Evolutionary conservation across 2,329 filamentous ascomycete genomes (phyloP), one percentile per base, ranked within the genome.

Genomic region (Neocucurbitaria cava): DNA sequence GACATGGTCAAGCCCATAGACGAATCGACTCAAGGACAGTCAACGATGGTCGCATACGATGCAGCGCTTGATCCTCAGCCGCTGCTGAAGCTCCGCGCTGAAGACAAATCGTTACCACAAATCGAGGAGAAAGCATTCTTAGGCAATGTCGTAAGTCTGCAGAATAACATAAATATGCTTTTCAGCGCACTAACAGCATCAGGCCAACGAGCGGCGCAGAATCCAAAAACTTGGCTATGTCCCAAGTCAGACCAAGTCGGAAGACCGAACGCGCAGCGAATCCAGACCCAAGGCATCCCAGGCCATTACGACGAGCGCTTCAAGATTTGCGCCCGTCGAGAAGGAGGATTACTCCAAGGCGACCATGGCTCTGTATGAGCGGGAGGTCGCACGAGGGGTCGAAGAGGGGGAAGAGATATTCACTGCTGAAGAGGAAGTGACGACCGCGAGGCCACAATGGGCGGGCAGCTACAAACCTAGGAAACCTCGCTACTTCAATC

Each of bases 391-490:
- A 18, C 89, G 92, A 58, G 95, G 95, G 96, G 86, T 99, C 9
- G 87, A 89, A 57, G 95, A 98, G 70, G 92, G 96, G 68, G 95
- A 99, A 74, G 95, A 99, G 76, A 91, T 99, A 30, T 97, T 99
- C 70, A 88, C 91, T 0, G 91, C 88, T 8, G 95, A 99, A 78
- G 95, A 96, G 77, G 84, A 88, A 36, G 87, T 96, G 23, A 85
- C 84, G 9, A 78, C 79, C 5, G 79, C 84, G 3, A 87, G 87
- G 62, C 89, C 91, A 3, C 85, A 88, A 61, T 96, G 92, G 92
- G 88, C 89, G 5, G 87, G 87, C 71, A 92, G 94, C 76, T 90
- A 96, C 76, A 86, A 89, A 35, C 92, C 94, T 7, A 86, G 95
- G 59, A 99, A 98, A 77, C 95, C 95, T 11, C 87, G 90, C 56